Evolutionary conservation across 2,329 filamentous ascomycete species (phyloP).

Genomic region (Lanzia echinophila): DNA sequence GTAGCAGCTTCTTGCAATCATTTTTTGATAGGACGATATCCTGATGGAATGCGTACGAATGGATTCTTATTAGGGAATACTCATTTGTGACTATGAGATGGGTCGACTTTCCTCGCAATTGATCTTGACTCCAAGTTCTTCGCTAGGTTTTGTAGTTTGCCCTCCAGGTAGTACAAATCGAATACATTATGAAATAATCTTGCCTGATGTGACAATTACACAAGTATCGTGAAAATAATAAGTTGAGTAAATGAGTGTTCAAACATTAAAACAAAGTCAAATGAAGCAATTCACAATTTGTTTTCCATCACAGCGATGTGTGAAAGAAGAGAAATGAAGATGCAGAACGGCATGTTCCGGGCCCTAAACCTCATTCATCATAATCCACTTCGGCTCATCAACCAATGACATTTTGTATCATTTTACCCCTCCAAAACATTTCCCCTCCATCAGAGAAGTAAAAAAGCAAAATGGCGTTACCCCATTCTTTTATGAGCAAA

Average conservation of each 20-base stretch:
- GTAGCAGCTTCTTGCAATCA: conserved; percentile 2
- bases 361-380: background rate
- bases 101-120: conserved; percentile 3
- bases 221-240: background rate
- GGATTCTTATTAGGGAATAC: background rate
- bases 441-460: background rate
- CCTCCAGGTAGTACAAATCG: conserved; percentile 1
- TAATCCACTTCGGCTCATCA: background rate
- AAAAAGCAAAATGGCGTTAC: conserved; percentile 5
- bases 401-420: background rate
- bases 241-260: no score
- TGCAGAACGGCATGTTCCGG: no score
- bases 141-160: conserved; percentile 5
- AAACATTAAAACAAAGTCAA: no score
- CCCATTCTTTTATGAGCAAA: conserved; percentile 45
- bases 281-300: no score
- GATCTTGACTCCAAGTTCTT: background rate
- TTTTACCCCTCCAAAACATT: background rate
- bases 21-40: background rate
- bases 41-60: background rate
- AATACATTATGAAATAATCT: background rate
- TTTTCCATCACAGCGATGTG: no score
- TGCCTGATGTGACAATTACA: background rate
- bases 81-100: conserved; percentile 2
- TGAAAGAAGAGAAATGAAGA: no score